These are phyloP conservation scores for Pleochaeta shiraiana DNA, from an alignment of 2,329 filamentous ascomycete species.

Conservation along the genomic window DNA sequence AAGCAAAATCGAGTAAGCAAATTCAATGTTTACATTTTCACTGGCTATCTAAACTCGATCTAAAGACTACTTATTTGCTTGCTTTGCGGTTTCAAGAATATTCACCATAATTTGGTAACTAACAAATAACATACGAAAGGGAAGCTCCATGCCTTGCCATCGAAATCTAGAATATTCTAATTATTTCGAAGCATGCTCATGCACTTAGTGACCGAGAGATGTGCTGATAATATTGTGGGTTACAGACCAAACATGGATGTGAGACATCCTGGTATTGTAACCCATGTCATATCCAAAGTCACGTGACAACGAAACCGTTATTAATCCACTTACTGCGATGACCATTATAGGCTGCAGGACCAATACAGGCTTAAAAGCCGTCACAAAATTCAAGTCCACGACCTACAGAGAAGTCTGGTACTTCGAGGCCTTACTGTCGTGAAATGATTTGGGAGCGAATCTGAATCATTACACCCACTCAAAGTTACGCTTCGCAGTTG, in stretches of 20 bases:
- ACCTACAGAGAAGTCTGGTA: background rate
- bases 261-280: background rate
- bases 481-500: background rate
- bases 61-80: background rate
- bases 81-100: background rate
- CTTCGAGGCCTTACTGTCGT: background rate
- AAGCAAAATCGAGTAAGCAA: background rate
- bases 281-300: background rate
- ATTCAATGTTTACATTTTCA: background rate
- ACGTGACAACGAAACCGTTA: background rate
- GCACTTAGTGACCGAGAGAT: background rate
- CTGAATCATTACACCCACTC: too few species aligned
- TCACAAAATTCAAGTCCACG: background rate
- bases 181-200: background rate
- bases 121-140: background rate
- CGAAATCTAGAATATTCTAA: background rate
- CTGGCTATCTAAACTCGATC: background rate
- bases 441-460: too few species aligned
- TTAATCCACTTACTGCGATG: background rate
- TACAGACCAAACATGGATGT: too few species aligned
- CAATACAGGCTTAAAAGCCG: background rate
- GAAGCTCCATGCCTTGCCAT: too few species aligned
- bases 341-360: background rate
- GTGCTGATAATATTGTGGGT: background rate
- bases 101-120: background rate